These are phyloP conservation scores for Citrullus amarus DNA, from an alignment of 306 rosid species.

Conservation along the genomic window DNA sequence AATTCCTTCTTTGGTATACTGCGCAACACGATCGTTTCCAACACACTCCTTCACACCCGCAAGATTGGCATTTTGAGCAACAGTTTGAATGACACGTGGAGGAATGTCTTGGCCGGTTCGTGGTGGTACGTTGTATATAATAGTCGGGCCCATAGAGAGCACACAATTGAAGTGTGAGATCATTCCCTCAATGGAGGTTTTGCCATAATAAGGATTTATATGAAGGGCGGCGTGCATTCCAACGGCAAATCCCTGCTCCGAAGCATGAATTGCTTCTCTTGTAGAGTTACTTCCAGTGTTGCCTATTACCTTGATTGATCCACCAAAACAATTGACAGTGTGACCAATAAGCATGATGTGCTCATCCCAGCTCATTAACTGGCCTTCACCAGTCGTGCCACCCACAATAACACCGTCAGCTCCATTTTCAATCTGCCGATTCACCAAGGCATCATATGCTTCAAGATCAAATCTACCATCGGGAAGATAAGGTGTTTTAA, in stretches of 20 bases:
- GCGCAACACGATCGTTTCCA: conserved; percentile 58
- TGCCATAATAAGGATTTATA: conserved; percentile 90
- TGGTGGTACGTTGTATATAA: conserved; percentile 83
- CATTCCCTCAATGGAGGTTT: conserved; percentile 74
- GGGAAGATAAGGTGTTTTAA: conserved; percentile 90
- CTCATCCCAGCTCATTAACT: conserved; percentile 96
- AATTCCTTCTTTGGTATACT: conserved; percentile 45
- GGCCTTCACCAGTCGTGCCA: conserved; percentile 94
- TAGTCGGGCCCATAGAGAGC: conserved; percentile 82
- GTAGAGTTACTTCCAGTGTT: conserved; percentile 93
- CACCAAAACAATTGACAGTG: conserved; percentile 81
- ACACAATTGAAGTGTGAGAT: conserved; percentile 63
- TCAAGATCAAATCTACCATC: conserved; percentile 94
- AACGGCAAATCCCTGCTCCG: conserved; percentile 94
- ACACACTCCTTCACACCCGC: conserved; percentile 96
- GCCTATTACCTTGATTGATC: conserved; percentile 78
- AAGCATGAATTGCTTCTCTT: conserved; percentile 90
- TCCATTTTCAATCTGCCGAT: conserved; percentile 60
- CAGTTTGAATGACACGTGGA: conserved; percentile 42
- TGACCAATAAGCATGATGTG: conserved; percentile 94
- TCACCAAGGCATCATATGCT: conserved; percentile 78
- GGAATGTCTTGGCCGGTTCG: conserved; percentile 97
- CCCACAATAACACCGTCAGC: conserved; percentile 82
- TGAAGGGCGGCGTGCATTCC: conserved; percentile 99
- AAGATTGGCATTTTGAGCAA: conserved; percentile 45